phyloP scores from a whole-genome alignment of 306 rosid genomes.

The Glycine soja region DNA sequence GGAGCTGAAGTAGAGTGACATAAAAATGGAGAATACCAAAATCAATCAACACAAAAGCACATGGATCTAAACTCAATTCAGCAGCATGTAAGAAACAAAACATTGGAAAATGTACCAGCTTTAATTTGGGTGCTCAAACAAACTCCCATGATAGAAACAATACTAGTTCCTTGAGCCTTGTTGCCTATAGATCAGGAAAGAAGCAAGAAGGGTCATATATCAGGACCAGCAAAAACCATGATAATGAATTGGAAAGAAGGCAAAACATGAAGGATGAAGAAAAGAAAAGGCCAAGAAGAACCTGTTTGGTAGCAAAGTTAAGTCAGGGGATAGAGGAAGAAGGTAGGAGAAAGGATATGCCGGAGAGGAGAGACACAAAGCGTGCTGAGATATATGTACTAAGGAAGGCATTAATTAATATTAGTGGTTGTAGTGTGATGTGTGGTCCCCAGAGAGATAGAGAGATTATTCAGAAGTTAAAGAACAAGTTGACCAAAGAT shows the following conservation, averaged over 20 bases:
- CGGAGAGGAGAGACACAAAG: neutral
- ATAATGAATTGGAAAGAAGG: neutral
- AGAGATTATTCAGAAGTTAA: neutral
- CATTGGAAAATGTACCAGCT: conserved; percentile 31
- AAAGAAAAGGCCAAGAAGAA: neutral
- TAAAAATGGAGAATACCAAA: conserved; percentile 15
- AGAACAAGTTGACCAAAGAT: conserved; percentile 42
- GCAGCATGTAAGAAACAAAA: neutral
- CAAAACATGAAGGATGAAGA: neutral
- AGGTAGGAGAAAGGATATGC: too few relatives aligned
- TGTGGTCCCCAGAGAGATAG: neutral
- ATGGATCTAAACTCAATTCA: conserved; percentile 3
- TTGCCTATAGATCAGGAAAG: conserved; percentile 52
- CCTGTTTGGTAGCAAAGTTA: neutral
- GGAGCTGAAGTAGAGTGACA: conserved; percentile 22
- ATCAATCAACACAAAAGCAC: conserved; percentile 18
- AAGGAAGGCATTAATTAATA: neutral
- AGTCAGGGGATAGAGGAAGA: conserved; percentile 13
- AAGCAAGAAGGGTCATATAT: neutral
- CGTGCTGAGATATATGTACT: neutral
- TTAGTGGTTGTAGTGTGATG: neutral
- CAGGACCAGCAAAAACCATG: conserved; percentile 27
- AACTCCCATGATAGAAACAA: conserved; percentile 59
- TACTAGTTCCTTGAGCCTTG: conserved; percentile 37
- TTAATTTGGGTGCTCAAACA: conserved; percentile 55